Conservation (phyloP, 805 yeast species). For the Metschnikowia shivogae region DNA sequence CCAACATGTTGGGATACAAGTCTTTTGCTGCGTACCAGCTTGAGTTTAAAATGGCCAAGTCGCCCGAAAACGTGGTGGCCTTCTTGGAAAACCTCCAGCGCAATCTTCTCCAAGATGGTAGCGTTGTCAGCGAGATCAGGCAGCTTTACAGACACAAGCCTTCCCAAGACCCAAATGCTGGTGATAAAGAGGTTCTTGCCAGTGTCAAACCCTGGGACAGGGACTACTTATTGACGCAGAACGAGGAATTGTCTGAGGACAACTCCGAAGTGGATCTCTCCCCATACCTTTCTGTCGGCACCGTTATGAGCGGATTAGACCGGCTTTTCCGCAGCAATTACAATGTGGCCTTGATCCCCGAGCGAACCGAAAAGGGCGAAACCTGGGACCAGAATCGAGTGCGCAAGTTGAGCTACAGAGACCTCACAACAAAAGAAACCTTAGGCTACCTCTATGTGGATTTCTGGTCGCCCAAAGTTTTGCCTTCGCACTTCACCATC, state of each 20-base stretch:
- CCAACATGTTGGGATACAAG: conserved; percentile 64
- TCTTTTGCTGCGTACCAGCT: conserved; percentile 79
- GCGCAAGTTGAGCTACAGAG: conserved; percentile 70
- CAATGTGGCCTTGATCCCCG: conserved; percentile 73
- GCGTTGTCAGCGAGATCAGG: conserved; percentile 57
- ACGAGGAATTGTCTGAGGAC: conserved; percentile 21
- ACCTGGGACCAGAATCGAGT: conserved; percentile 82
- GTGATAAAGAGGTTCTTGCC: conserved; percentile 40
- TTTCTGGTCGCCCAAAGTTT: conserved; percentile 70
- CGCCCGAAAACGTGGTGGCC: conserved; percentile 67
- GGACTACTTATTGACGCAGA: conserved; percentile 47
- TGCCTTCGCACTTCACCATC: conserved; percentile 94
- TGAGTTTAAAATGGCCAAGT: conserved; percentile 84
- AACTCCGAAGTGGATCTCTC: conserved; percentile 45
- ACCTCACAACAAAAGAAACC: conserved; percentile 48
- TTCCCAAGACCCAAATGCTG: conserved; percentile 5
- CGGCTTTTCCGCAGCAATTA: conserved; percentile 65
- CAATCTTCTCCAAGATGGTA: conserved; percentile 35
- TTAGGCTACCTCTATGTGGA: conserved; percentile 86
- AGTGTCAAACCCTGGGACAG: conserved; percentile 87
- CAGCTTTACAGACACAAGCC: conserved; percentile 37
- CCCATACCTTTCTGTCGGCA: conserved; percentile 77
- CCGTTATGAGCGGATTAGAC: conserved; percentile 79
- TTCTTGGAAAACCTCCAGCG: conserved; percentile 61
- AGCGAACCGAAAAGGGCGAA: conserved; percentile 61